These are phyloP conservation scores for Maudiozyma bulderi DNA, from an alignment of 805 yeast genomes.

Conservation along the genomic window DNA sequence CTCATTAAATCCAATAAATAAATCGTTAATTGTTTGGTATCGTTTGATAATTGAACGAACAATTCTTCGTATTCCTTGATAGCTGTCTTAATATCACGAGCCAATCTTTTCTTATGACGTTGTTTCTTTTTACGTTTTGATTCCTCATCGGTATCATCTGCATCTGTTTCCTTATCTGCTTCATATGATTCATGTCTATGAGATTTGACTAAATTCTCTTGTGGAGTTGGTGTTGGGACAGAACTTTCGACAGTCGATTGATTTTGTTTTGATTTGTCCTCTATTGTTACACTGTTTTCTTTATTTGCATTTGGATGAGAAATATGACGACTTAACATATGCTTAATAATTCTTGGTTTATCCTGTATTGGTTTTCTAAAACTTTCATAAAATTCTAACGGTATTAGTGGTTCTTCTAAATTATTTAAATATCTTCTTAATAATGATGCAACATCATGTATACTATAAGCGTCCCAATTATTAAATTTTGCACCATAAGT, in stretches of 20 bases:
- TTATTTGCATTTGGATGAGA: constrained; percentile 31
- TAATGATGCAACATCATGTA: constrained; percentile 92
- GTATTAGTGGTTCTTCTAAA: constrained; percentile 86
- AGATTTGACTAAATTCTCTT: neutral
- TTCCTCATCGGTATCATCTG: constrained; percentile 3
- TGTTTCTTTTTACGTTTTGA: constrained; percentile 32
- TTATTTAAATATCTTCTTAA: constrained; percentile 78
- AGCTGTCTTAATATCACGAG: constrained; percentile 57
- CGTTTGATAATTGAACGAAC: constrained; percentile 61
- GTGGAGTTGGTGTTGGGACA: neutral
- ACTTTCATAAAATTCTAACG: constrained; percentile 60
- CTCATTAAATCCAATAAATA: constrained; percentile 81
- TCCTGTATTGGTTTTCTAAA: constrained; percentile 71
- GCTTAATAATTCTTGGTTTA: constrained; percentile 55
- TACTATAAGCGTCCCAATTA: constrained; percentile 88
- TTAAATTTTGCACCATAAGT: constrained; percentile 71
- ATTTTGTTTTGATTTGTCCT: neutral
- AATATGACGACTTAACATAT: constrained; percentile 40
- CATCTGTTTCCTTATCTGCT: constrained; percentile 13
- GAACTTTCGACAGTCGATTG: neutral
- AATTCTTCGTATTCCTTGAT: constrained; percentile 60
- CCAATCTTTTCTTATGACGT: constrained; percentile 46
- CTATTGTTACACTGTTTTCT: constrained; percentile 13
- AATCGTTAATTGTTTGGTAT: constrained; percentile 71
- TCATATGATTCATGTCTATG: constrained; percentile 3